These are phyloP conservation scores for Jacaranda copaia DNA, from an alignment of 257 asterid genomes.

Conservation along the genomic window DNA sequence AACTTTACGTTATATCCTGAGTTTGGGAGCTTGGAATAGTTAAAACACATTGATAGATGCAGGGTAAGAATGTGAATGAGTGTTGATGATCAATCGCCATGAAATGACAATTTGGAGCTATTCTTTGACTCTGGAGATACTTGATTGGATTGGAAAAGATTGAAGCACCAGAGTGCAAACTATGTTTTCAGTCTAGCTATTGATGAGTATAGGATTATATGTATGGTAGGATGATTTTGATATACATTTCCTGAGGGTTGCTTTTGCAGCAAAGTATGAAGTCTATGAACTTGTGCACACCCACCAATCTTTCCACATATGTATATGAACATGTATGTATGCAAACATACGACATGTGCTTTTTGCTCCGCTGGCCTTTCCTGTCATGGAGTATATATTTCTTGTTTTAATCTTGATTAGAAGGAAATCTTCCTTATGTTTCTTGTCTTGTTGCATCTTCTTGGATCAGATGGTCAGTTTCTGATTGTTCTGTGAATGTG, in stretches of 20 bases:
- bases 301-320: too few species aligned
- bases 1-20: conserved; percentile 10
- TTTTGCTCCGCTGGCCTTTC: conserved; percentile 3
- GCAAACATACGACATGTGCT: not conserved
- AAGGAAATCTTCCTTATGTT: not conserved
- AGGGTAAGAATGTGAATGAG: not conserved
- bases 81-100: not conserved
- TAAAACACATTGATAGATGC: conserved; percentile 12
- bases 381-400: not conserved
- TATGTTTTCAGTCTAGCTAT: too few species aligned
- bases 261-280: too few species aligned
- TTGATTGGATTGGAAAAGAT: not conserved
- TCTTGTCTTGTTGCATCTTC: not conserved
- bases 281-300: too few species aligned
- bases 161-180: not conserved
- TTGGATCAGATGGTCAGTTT: not conserved
- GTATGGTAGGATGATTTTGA: too few species aligned
- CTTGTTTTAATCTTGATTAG: not conserved
- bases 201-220: too few species aligned
- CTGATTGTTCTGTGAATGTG: not conserved
- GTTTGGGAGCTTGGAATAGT: not conserved
- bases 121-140: not conserved
- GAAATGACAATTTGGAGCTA: conserved; percentile 10
- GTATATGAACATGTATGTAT: too few species aligned
- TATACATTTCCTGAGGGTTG: too few species aligned